phyloP scores from a whole-genome alignment of 495 filamentous ascomycete species.

The Xylaria bambusicola region DNA sequence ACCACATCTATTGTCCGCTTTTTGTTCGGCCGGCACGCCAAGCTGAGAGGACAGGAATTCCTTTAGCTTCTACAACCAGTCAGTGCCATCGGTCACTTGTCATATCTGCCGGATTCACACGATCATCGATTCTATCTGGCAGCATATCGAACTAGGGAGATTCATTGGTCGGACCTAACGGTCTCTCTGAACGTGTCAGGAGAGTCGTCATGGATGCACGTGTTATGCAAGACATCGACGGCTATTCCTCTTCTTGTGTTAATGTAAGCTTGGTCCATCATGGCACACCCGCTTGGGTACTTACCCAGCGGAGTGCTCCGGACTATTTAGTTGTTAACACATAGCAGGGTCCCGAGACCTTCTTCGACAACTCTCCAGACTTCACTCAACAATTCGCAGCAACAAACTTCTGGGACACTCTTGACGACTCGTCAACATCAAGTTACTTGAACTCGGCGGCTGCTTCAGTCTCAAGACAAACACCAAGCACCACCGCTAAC shows the following conservation, averaged over 20 bases:
- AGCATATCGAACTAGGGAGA: conserved; percentile 2
- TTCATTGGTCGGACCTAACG: conserved; percentile 14
- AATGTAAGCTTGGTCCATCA: conserved; percentile 29
- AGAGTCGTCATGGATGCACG: conserved; percentile 40
- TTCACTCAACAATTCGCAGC: conserved; percentile 35
- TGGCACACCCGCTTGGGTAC: conserved; percentile 2
- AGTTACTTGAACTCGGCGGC: conserved; percentile 35
- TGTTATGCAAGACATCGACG: conserved; percentile 41
- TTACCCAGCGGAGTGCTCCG: not conserved
- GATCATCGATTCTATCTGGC: conserved; percentile 7
- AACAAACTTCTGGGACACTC: conserved; percentile 37
- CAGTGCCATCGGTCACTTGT: not conserved
- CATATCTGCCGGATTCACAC: conserved; percentile 1
- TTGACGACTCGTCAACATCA: conserved; percentile 35
- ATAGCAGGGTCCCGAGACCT: conserved; percentile 31
- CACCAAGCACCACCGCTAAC: conserved; percentile 25
- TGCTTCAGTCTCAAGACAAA: conserved; percentile 31
- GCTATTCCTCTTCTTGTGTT: conserved; percentile 28
- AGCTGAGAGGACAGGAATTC: not conserved
- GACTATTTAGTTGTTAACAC: conserved; percentile 21
- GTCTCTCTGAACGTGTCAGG: conserved; percentile 28
- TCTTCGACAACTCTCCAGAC: conserved; percentile 36
- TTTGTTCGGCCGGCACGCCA: not conserved
- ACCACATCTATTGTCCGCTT: not conserved
- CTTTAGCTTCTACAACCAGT: not conserved